Conservation (phyloP, 2,329 filamentous ascomycete species). For the Dothistroma septosporum region DNA sequence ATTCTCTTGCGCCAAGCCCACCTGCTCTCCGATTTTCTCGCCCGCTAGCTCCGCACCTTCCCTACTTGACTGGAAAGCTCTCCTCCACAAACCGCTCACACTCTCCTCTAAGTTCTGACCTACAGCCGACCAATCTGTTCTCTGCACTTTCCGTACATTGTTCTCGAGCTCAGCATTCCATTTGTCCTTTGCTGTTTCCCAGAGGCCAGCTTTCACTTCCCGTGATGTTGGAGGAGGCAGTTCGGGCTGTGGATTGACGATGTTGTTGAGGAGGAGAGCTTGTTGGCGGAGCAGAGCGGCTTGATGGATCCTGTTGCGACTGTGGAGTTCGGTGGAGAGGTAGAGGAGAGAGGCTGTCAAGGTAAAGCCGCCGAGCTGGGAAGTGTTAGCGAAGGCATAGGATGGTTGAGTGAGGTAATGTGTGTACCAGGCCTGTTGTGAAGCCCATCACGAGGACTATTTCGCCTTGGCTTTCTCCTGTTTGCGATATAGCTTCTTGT, state of each 20-base stretch:
- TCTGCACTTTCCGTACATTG: conserved; percentile 41
- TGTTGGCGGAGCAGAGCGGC: conserved; percentile 46
- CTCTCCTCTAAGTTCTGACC: conserved; percentile 39
- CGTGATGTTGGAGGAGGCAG: conserved; percentile 38
- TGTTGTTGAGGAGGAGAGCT: conserved; percentile 40
- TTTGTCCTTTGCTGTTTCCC: conserved; percentile 47
- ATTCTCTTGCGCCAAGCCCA: not conserved
- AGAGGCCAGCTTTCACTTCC: conserved; percentile 40
- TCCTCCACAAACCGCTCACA: conserved; percentile 32
- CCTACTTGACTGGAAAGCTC: conserved; percentile 28
- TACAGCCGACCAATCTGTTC: conserved; percentile 42
- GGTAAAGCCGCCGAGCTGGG: conserved; percentile 49
- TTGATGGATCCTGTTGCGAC: conserved; percentile 46
- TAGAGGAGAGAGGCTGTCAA: conserved; percentile 46
- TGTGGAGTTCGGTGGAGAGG: conserved; percentile 41
- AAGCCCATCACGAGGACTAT: conserved; percentile 39
- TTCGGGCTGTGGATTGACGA: conserved; percentile 42
- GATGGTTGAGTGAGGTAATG: not conserved
- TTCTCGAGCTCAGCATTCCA: conserved; percentile 49
- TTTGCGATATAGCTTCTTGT: not conserved
- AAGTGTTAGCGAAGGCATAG: not conserved
- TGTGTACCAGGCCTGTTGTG: conserved; percentile 48
- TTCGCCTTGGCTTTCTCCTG: not conserved
- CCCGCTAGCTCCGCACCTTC: conserved; percentile 17
- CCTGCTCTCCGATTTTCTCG: conserved; percentile 2